Evolutionary conservation across 2,329 filamentous ascomycete genomes (phyloP), one percentile per base, ranked within the genome.

Genomic region (Penicillium sp.): DNA sequence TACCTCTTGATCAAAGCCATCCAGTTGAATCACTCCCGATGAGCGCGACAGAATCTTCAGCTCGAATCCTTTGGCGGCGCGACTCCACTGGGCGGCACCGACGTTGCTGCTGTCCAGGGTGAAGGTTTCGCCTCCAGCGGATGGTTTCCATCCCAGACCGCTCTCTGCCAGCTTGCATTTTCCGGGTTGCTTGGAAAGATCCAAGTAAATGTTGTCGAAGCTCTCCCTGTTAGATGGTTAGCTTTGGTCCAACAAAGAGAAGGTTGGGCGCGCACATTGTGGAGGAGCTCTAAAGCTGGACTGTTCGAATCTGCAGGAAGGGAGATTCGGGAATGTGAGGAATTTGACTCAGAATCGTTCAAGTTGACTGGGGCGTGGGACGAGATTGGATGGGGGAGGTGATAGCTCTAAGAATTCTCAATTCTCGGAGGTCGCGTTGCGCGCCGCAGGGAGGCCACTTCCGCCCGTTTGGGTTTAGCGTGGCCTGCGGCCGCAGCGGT

Each of bases 171-270:
- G 92, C 69, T 94, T 87, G 78, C 92, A 97, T 78, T 93, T 94
- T 62, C 94, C 94, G 52, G 86, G 84, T 75, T 94, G 88, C 74
- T 91, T 94, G 65, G 92, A 97, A 54, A 99, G 84, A 73, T 99
- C 93, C 65, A 99, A 85, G 76, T 94, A 92, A 77, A 97, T 96
- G 76, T 91, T 91, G 71, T 97, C 93, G 77, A 99, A 99, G 70
- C 88, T 94, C 84, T 99, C 94, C 83, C 83, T 86, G 30, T 24
- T 30, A 18, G 44, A 33, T 49, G 23, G 51, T 63, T 40, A 63
- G 58, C 42, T 20, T 17, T 50, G 44, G 36, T 39, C 17, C 12
- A 15, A 10, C 9, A 37, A 61, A 45, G 59, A 58, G 34, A 40
- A 45, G 12, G 43, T 18, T 13, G 20, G 33, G 29, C 29, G 27